These are phyloP conservation scores for Chionographis japonica DNA, from an alignment of 106 monocot species.

Conservation along the genomic window DNA sequence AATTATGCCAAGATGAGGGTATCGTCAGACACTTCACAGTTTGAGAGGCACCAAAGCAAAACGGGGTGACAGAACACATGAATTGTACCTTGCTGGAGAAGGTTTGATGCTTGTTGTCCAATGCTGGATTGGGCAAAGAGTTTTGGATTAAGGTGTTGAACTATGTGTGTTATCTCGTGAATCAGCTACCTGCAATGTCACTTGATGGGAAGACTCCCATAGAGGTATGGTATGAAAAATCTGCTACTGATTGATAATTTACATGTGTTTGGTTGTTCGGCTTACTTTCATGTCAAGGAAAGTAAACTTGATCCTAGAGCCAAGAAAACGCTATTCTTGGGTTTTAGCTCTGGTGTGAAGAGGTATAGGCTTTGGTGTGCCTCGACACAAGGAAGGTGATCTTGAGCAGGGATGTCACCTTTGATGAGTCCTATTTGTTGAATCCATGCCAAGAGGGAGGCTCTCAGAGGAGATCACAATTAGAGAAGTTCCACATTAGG, in stretches of 20 bases:
- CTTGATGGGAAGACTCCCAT: not conserved
- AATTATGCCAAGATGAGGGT: not conserved
- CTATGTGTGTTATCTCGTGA: not conserved
- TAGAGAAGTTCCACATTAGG: not conserved
- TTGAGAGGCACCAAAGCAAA: too few species aligned
- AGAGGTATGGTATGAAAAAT: not conserved
- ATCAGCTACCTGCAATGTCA: not conserved
- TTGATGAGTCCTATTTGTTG: not conserved
- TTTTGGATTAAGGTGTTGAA: not conserved
- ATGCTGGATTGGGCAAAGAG: not conserved
- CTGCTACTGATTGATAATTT: not conserved
- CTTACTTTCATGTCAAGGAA: not conserved
- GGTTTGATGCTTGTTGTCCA: too few species aligned
- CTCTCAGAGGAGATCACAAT: not conserved
- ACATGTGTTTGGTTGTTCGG: not conserved
- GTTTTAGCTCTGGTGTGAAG: too few species aligned
- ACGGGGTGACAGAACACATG: too few species aligned
- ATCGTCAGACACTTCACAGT: not conserved
- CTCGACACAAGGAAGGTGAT: too few species aligned
- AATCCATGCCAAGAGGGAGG: not conserved
- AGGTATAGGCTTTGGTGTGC: not conserved
- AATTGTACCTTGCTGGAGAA: too few species aligned
- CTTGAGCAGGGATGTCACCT: not conserved
- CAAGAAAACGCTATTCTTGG: too few species aligned
- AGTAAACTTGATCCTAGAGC: not conserved